Evolutionary conservation across 2,329 filamentous ascomycete species (phyloP), one percentile per base, ranked within the genome.

Genomic region (Talaromyces marneffei): DNA sequence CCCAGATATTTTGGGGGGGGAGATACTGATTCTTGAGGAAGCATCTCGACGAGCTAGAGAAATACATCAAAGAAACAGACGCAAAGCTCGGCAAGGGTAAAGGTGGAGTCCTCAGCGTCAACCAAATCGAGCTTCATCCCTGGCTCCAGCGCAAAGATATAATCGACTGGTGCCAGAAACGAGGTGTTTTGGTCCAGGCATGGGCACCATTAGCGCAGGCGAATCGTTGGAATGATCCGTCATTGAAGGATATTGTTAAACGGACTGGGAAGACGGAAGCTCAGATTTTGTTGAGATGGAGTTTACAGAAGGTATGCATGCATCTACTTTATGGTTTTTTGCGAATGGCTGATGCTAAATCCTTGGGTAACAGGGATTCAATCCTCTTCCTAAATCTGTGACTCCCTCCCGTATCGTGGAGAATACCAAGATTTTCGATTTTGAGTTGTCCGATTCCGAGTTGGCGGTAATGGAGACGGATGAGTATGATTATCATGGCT

Each of bases 101-200:
- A 52, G 42, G 90, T 42, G 90, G 90, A 25, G 79, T 90, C 40
- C 83, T 96, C 69, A 89, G 87, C 63, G 89, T 96, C 39, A 92
- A 91, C 42, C 92, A 96, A 76, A 91, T 89, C 75, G 92, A 97
- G 76, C 78, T 97, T 10, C 92, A 97, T 75, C 92, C 92, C 0
- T 97, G 91, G 92, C 85, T 92, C 44, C 82, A 86, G 8, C 82
- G 92, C n/a, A 78, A 81, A 23, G 91, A 96, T 69, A 91, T 97
- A 63, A 86, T 87, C 8, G 78, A 84, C 52, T 97, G 92, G 91
- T 89, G 89, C 67, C 74, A 80, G 65, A 80, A 87, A 73, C 80
- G 85, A 18, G 80, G 81, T 63, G 78, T 90, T 20, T 82, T 85
- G 33, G 72, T 89, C 14, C 81, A 91, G 80, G 79, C 79, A 5